Percentiles rank a stretch among this genome's conserved stretches.
Conservation (phyloP, 345 rosid genomes). For the Lepidium aucheri region DNA sequence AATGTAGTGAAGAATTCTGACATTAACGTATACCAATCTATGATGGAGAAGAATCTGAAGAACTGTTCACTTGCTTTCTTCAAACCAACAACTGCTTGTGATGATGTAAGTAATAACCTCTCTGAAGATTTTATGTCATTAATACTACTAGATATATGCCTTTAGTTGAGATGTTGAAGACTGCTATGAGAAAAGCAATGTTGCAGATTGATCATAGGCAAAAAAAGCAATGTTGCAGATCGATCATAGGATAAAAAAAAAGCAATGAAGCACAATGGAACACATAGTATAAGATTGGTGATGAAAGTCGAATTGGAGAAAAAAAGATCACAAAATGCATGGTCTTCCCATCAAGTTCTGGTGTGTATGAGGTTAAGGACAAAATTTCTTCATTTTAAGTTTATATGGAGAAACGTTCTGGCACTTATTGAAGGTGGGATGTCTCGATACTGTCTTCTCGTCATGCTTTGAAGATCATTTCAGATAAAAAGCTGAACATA, state of each 20-base stretch:
- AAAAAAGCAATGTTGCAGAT: background rate
- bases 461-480: background rate
- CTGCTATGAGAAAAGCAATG: background rate
- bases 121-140: background rate
- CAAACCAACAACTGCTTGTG: background rate
- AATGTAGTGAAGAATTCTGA: too few relatives aligned
- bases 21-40: too few relatives aligned
- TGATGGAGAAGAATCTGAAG: too few relatives aligned
- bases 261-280: background rate
- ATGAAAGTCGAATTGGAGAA: background rate
- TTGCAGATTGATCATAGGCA: too few relatives aligned
- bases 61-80: too few relatives aligned
- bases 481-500: background rate
- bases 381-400: background rate
- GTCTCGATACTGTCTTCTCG: background rate
- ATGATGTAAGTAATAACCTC: background rate
- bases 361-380: background rate
- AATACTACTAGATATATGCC: background rate
- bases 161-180: background rate
- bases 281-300: background rate
- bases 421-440: background rate
- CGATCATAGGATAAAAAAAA: background rate
- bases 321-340: background rate
- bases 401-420: background rate
- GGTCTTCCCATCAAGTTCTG: background rate